Evolutionary conservation across 306 rosid genomes (phyloP).

Genomic region (Dryas octopetala): DNA sequence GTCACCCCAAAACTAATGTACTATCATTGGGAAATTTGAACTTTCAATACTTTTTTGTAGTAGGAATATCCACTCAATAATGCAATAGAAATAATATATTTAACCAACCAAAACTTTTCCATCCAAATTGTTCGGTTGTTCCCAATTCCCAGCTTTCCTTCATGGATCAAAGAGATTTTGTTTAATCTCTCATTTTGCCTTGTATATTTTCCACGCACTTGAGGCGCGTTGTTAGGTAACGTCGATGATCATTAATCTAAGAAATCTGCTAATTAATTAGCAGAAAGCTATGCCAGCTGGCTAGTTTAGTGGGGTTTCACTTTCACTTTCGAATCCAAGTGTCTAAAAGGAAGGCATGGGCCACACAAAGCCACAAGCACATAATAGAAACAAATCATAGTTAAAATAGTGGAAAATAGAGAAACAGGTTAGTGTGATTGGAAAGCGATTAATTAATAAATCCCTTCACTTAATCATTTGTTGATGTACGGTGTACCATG

Average conservation of each 20-base stretch:
- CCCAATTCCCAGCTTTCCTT: neutral
- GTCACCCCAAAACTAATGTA: neutral
- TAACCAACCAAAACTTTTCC: neutral
- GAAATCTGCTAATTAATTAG: conserved; percentile 12
- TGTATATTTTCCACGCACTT: conserved; percentile 3
- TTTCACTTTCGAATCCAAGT: conserved; percentile 58
- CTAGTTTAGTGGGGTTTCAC: conserved; percentile 50
- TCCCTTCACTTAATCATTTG: too few species aligned
- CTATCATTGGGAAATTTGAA: too few species aligned
- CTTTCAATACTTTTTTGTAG: too few species aligned
- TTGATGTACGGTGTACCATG: too few species aligned
- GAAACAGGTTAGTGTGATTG: neutral
- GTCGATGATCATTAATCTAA: conserved; percentile 11
- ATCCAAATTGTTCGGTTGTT: neutral
- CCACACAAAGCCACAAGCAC: conserved; percentile 41
- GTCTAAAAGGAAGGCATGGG: conserved; percentile 38
- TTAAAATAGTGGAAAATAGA: neutral
- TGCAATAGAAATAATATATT: too few species aligned
- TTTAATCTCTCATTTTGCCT: neutral
- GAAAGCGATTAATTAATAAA: neutral
- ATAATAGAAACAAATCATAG: conserved; percentile 31
- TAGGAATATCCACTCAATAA: too few species aligned
- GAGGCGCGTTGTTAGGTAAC: conserved; percentile 16
- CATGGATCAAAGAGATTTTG: neutral
- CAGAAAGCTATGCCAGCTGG: conserved; percentile 11